Base-by-base conservation (phyloP, 208 protist species). In the Wallacemonas sp. region DNA sequence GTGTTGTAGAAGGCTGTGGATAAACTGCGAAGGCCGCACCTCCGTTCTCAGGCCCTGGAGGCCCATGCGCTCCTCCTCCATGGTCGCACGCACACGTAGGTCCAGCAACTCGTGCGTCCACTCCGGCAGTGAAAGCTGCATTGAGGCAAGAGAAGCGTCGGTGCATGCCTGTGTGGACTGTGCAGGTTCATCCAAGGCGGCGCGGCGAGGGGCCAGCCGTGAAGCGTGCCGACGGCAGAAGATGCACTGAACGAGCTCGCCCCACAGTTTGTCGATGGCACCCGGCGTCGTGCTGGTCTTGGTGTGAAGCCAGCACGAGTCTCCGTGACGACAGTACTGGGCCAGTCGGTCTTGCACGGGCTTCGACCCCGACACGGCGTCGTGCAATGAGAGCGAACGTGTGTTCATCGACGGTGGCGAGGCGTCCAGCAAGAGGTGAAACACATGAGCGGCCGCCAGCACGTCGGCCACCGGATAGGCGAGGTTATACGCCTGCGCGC, bases 21-120 rank as follows among this genome's bases (percentile, higher is more conserved):
- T 57, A 37, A 57, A 57, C n/a, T 30, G 50, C 38, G 50, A 57
- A n/a, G 50, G 50, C 50, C 30, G 50, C 50, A 57, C 24, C 3
- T 41, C 50, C 4, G 50, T 8, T 9, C 9, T 9, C 8, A 17
- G 6, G 21, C 5, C 8, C 45, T 13, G 32, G 24, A 53, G 5
- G 17, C 45, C 45, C 9, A 12, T 26, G 24, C 45, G 45, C 5
- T 5, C 21, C 26, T 53, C 45, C 3, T 26, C 45, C 50, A 57
- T 57, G 17, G 50, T 32, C 5, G 30, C 21, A 32, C 50, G 50
- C 50, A 37, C 50, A 9, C 32, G 12, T 12, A 57, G 50, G 5
- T 33, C 50, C 29, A 57, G 30, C 0, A 57, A 32, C 3, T n/a
- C 50, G 24, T 57, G 50, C 13, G 10, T 10, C 50, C 50, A 57